Evolutionary conservation across 768 basidiomycete genomes (phyloP).

Genomic region (Mycena metata): DNA sequence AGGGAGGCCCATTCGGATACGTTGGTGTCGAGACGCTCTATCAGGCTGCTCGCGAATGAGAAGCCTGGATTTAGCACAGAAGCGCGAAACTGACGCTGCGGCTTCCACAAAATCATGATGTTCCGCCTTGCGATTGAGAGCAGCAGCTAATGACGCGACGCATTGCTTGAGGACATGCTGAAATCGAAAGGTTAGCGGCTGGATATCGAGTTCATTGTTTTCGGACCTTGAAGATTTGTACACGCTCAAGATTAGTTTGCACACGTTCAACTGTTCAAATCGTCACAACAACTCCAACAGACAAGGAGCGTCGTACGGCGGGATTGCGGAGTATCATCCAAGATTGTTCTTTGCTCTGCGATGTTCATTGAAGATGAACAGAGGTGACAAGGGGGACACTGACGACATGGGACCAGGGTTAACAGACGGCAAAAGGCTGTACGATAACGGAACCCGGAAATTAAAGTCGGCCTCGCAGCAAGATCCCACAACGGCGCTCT

Average conservation of each 20-base stretch:
- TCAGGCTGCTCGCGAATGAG: conserved; percentile 41
- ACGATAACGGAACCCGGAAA: not conserved
- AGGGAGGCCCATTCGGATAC: conserved; percentile 54
- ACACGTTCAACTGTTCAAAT: conserved; percentile 5
- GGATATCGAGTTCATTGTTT: not conserved
- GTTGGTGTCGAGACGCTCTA: conserved; percentile 47
- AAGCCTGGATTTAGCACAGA: not conserved
- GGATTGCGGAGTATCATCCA: conserved; percentile 9
- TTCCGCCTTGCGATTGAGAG: conserved; percentile 1
- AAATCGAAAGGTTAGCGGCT: not conserved
- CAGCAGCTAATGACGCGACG: conserved; percentile 2
- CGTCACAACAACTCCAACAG: not conserved
- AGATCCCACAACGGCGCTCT: no score
- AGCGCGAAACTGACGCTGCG: not conserved
- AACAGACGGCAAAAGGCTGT: not conserved
- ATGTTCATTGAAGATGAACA: conserved; percentile 7
- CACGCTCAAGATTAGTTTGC: not conserved
- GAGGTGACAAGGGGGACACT: not conserved
- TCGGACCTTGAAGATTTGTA: conserved; percentile 15
- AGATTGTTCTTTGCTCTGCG: not conserved
- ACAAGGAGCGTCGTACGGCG: conserved; percentile 14
- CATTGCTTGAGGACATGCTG: conserved; percentile 12
- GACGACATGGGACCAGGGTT: not conserved
- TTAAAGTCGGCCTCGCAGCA: not conserved
- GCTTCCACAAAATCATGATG: not conserved